Conservation (phyloP, 2,329 filamentous ascomycete genomes). For the Trichoderma breve region DNA sequence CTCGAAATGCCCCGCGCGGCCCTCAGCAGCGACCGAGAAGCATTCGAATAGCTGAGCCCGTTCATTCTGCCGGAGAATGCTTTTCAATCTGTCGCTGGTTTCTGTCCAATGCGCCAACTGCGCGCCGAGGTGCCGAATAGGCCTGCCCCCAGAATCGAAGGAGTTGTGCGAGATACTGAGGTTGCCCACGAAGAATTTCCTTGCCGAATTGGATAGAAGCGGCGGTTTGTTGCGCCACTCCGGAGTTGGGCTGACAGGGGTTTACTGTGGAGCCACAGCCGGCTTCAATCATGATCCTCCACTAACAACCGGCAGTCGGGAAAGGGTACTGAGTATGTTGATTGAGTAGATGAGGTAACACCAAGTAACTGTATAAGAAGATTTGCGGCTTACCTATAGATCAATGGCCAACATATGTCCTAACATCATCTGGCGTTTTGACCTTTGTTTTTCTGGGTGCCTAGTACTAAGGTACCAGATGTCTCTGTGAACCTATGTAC, state of each 20-base stretch:
- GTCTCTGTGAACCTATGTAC: not conserved
- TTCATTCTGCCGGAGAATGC: constrained; percentile 27
- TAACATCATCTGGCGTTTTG: not conserved
- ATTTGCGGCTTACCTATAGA: not conserved
- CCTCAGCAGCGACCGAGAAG: constrained; percentile 33
- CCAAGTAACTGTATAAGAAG: not conserved
- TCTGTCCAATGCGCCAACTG: constrained; percentile 14
- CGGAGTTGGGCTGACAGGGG: constrained; percentile 19
- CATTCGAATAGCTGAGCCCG: constrained; percentile 30
- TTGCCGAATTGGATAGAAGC: constrained; percentile 9
- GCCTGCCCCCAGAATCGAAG: not conserved
- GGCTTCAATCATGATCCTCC: not conserved
- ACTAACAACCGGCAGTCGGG: not conserved
- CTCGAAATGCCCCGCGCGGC: constrained; percentile 27
- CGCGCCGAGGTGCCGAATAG: constrained; percentile 8
- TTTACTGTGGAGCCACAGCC: not conserved
- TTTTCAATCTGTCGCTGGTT: not conserved
- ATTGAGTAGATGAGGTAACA: not conserved
- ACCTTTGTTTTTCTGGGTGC: not conserved
- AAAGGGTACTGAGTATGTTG: not conserved
- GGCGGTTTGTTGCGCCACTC: constrained; percentile 13
- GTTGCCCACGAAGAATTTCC: constrained; percentile 4
- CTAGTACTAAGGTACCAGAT: not conserved
- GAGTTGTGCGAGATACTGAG: not conserved
- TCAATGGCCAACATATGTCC: not conserved